A percentile compares a stretch with the other conserved stretches of the same genome.
Evolutionary conservation across 2,329 filamentous ascomycete species (phyloP).

Genomic region (Alternaria gaisen): DNA sequence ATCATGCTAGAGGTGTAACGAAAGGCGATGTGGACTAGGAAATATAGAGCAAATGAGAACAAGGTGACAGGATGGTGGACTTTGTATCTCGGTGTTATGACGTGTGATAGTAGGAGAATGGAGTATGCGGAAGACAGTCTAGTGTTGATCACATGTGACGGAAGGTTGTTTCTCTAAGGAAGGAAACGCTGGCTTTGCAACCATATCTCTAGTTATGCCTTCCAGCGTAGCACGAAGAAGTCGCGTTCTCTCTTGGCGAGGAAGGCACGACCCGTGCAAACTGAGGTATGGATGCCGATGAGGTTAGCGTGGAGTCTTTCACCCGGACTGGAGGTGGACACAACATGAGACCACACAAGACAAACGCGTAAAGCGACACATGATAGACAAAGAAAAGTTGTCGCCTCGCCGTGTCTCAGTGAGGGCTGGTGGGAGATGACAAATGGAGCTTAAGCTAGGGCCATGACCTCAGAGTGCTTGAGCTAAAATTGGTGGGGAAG

Average conservation of each 20-base stretch:
- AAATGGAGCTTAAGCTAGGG: constrained; percentile 13
- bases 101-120: not conserved
- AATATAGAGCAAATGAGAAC: constrained; percentile 12
- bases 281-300: too few relatives aligned
- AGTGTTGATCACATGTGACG: not conserved
- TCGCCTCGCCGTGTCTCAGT: too few relatives aligned
- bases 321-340: too few relatives aligned
- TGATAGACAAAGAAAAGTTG: too few relatives aligned
- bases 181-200: not conserved
- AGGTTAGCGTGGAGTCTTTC: too few relatives aligned
- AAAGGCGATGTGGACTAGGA: constrained; percentile 21
- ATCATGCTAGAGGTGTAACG: constrained; percentile 24
- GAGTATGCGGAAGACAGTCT: not conserved
- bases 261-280: not conserved
- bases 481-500: constrained; percentile 18
- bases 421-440: constrained; percentile 7
- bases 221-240: not conserved
- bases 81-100: not conserved
- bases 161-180: not conserved
- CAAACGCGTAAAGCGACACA: too few relatives aligned
- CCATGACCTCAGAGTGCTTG: constrained; percentile 10
- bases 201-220: not conserved
- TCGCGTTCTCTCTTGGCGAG: not conserved
- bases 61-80: constrained; percentile 17
- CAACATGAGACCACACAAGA: too few relatives aligned